A percentile compares a stretch with the other conserved stretches of the same genome.
phyloP scores from a whole-genome alignment of 805 yeast species.

The Saccharomycopsis lassenensis region DNA sequence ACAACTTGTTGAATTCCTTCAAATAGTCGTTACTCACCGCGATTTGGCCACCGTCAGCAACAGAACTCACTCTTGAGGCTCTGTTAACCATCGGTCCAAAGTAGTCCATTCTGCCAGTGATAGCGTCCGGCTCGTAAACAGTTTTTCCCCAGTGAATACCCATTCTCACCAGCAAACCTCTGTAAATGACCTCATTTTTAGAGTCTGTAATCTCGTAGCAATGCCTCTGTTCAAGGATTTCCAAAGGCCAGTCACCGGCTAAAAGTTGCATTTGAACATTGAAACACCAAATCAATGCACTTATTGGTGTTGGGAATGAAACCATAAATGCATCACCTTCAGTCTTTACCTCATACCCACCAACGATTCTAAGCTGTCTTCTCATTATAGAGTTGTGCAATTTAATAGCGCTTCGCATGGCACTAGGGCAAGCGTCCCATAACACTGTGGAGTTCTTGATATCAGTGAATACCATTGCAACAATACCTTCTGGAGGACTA shows the following conservation, averaged over 20 bases:
- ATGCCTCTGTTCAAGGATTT: constrained; percentile 72
- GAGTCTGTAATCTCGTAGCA: constrained; percentile 70
- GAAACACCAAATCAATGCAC: constrained; percentile 91
- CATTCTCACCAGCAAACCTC: constrained; percentile 94
- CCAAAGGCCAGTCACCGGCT: constrained; percentile 92
- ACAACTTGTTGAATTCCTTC: constrained; percentile 53
- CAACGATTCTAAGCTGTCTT: constrained; percentile 79
- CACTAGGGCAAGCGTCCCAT: constrained; percentile 89
- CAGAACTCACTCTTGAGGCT: constrained; percentile 84
- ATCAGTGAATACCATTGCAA: constrained; percentile 96
- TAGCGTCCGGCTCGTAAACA: constrained; percentile 88
- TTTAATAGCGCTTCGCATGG: constrained; percentile 95
- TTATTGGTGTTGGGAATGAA: constrained; percentile 83
- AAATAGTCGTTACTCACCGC: constrained; percentile 76
- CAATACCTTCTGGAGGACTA: constrained; percentile 86
- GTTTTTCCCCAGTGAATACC: constrained; percentile 98
- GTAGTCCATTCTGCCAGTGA: constrained; percentile 96
- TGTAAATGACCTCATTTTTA: constrained; percentile 47
- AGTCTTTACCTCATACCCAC: constrained; percentile 97
- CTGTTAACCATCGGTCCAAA: constrained; percentile 98
- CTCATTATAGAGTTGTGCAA: constrained; percentile 93
- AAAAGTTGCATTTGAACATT: constrained; percentile 79
- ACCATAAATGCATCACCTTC: constrained; percentile 99
- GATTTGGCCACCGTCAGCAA: constrained; percentile 98
- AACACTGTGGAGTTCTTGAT: constrained; percentile 85